Evolutionary conservation across 2,329 filamentous ascomycete genomes (phyloP).

Genomic region (Microcyclospora pomicola): DNA sequence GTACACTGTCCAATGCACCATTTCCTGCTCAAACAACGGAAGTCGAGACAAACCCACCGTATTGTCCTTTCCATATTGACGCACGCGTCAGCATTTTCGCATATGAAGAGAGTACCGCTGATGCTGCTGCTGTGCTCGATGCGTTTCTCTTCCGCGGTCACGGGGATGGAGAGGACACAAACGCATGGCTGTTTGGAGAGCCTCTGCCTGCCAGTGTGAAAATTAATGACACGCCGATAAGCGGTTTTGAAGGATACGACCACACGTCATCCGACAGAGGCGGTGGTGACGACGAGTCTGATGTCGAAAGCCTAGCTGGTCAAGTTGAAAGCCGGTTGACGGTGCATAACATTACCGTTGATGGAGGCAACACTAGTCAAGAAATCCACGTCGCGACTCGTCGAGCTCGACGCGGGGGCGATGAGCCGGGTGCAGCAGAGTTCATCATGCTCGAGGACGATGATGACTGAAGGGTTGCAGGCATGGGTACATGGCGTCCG

Average conservation of each 20-base stretch:
- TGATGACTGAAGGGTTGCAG: too few species aligned
- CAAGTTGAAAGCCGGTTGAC: slow-evolving; percentile 15
- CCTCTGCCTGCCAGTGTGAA: slow-evolving; percentile 14
- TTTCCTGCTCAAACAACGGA: slow-evolving; percentile 5
- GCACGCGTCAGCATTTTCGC: slow-evolving; percentile 60
- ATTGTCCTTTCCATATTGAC: slow-evolving; percentile 92
- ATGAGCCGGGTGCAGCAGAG: too few species aligned
- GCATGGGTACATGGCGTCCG: too few species aligned
- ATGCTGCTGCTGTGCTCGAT: slow-evolving; percentile 3
- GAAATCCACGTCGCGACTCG: too few species aligned
- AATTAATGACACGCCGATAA: slow-evolving; percentile 14
- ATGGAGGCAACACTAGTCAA: too few species aligned
- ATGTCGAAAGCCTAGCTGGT: slow-evolving; percentile 10
- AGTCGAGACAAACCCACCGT: slow-evolving; percentile 77
- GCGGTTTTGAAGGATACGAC: slow-evolving; percentile 1
- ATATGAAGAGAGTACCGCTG: slow-evolving; percentile 14
- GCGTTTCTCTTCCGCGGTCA: slow-evolving; percentile 2
- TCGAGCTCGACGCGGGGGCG: too few species aligned
- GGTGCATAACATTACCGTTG: too few species aligned
- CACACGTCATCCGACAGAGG: slow-evolving; percentile 3
- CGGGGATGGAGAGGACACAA: slow-evolving; percentile 7
- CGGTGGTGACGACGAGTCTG: slow-evolving; percentile 3
- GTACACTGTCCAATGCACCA: neutral
- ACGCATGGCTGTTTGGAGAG: slow-evolving; percentile 20
- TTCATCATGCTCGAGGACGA: too few species aligned